These are phyloP conservation scores for Yamadazyma oceani DNA, from an alignment of 1,139 yeast species.

Conservation along the genomic window DNA sequence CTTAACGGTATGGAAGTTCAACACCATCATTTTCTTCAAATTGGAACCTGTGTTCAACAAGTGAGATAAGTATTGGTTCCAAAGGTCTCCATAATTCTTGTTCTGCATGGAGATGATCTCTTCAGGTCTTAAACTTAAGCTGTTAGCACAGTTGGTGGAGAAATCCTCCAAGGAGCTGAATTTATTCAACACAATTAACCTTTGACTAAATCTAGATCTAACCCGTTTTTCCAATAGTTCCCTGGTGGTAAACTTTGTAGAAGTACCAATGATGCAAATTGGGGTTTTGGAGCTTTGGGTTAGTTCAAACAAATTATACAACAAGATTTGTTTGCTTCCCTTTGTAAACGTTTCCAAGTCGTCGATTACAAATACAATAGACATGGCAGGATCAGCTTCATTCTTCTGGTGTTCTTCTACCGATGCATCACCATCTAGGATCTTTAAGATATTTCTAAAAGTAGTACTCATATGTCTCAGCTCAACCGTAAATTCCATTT, in stretches of 20 bases:
- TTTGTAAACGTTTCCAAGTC: conserved; percentile 80
- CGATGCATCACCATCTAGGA: conserved; percentile 21
- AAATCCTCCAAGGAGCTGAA: conserved; percentile 47
- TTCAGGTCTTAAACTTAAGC: conserved; percentile 24
- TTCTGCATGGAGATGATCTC: conserved; percentile 15
- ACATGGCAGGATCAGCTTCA: conserved; percentile 27
- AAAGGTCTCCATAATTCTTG: conserved; percentile 31
- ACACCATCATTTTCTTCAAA: conserved; percentile 26
- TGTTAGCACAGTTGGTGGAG: conserved; percentile 30
- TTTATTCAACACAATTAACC: conserved; percentile 62
- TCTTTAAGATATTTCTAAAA: conserved; percentile 37
- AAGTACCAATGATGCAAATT: conserved; percentile 77
- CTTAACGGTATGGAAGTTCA: conserved; percentile 58
- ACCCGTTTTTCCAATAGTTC: conserved; percentile 91
- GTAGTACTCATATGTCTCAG: conserved; percentile 42
- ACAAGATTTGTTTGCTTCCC: conserved; percentile 71
- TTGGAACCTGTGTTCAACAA: conserved; percentile 13
- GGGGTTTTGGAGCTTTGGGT: conserved; percentile 77
- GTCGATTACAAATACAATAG: conserved; percentile 78
- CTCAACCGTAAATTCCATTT: conserved; percentile 39
- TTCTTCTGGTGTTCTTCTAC: conserved; percentile 6
- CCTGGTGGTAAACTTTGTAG: conserved; percentile 71
- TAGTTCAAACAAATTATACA: conserved; percentile 85
- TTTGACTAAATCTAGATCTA: conserved; percentile 82
- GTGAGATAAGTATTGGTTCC: conserved; percentile 52